Conservation (phyloP, 768 basidiomycete species). For the Termitomyces sp. region DNA sequence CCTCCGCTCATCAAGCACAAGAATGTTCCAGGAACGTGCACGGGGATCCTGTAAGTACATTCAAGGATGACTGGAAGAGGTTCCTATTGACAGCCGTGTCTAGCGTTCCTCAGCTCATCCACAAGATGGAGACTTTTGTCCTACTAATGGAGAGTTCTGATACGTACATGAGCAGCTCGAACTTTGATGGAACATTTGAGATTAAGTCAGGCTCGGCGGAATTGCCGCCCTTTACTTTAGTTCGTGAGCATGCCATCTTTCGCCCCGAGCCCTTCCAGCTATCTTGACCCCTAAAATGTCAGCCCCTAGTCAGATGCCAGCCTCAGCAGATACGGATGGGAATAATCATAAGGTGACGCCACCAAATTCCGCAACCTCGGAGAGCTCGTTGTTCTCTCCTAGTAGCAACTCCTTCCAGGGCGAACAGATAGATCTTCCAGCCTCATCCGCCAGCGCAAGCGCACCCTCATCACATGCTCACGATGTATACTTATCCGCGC, state of each 20-base stretch:
- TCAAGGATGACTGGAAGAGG: neutral
- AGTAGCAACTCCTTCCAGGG: neutral
- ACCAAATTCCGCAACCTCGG: neutral
- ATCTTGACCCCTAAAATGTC: neutral
- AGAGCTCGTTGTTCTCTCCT: neutral
- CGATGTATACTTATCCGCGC: neutral
- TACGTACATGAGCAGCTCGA: no score
- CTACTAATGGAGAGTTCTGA: conserved; percentile 13
- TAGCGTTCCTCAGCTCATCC: conserved; percentile 4
- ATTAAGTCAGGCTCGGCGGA: conserved; percentile 15
- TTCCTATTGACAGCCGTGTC: neutral
- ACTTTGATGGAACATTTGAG: no score
- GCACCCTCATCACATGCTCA: neutral
- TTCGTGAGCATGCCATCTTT: conserved; percentile 16
- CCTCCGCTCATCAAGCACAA: no score
- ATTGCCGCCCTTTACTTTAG: conserved; percentile 21
- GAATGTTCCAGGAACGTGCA: no score
- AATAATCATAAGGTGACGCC: neutral
- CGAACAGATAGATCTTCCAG: neutral
- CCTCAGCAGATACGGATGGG: neutral
- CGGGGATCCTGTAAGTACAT: conserved; percentile 21
- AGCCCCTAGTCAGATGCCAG: conserved; percentile 1
- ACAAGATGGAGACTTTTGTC: conserved; percentile 3
- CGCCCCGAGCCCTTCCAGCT: neutral
- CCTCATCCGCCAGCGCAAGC: neutral